These are phyloP conservation scores for Balakata baccata DNA, from an alignment of 345 rosid genomes.

Conservation along the genomic window DNA sequence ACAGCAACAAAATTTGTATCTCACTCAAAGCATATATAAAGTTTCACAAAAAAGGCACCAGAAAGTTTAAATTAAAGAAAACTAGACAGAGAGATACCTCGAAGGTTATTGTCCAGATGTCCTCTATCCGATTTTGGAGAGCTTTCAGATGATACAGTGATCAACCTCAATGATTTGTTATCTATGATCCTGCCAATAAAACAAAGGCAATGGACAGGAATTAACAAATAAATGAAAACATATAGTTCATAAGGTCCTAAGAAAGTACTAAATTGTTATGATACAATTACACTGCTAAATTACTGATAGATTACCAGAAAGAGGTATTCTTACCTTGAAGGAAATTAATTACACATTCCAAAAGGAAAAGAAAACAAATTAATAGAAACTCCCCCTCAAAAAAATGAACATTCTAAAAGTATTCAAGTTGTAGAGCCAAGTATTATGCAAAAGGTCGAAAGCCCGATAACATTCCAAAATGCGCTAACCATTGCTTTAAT, in stretches of 20 bases:
- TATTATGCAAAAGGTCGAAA: not conserved
- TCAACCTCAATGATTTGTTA: conserved; percentile 75
- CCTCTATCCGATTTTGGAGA: conserved; percentile 62
- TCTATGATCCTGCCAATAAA: conserved; percentile 69
- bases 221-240: not conserved
- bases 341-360: conserved; percentile 12
- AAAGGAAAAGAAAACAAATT: conserved; percentile 5
- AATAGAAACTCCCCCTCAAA: not conserved
- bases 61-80: not conserved
- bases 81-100: conserved; percentile 44
- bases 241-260: not conserved
- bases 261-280: not conserved
- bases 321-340: not conserved
- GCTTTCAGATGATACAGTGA: conserved; percentile 63
- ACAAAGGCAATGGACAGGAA: conserved; percentile 9
- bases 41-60: not conserved
- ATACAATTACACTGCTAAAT: conserved; percentile 1
- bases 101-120: conserved; percentile 51
- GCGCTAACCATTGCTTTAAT: not conserved
- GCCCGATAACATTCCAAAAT: not conserved
- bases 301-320: not conserved
- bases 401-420: conserved; percentile 8
- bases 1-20: not conserved
- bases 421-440: not conserved
- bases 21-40: not conserved